Evolutionary conservation across 1,284 basidiomycete species (phyloP).

Genomic region (Ustilago curta): DNA sequence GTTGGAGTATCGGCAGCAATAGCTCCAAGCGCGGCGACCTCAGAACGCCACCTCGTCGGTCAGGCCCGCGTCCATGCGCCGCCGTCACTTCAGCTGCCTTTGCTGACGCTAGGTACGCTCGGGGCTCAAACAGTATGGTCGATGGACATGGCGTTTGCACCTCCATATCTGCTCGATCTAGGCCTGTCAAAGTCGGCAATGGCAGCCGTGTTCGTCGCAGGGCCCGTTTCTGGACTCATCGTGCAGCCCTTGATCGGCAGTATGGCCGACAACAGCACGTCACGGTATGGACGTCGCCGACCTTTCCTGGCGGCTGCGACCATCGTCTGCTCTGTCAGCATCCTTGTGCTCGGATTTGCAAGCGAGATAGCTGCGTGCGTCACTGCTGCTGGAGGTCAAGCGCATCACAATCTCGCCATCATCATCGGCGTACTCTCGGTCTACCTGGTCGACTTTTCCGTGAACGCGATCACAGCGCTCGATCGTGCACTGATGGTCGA

Average conservation of each 20-base stretch:
- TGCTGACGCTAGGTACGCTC: conserved; percentile 58
- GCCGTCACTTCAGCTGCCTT: conserved; percentile 43
- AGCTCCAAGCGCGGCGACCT: not conserved
- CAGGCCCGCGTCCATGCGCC: conserved; percentile 37
- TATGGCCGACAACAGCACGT: conserved; percentile 68
- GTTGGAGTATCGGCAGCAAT: conserved; percentile 25
- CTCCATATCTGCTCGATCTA: conserved; percentile 61
- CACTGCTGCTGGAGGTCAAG: conserved; percentile 15
- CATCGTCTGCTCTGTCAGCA: conserved; percentile 59
- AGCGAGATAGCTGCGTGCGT: conserved; percentile 57
- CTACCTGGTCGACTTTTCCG: conserved; percentile 89
- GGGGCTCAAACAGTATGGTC: conserved; percentile 67
- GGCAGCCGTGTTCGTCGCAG: conserved; percentile 64
- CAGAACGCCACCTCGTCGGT: conserved; percentile 32
- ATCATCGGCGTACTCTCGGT: conserved; percentile 85
- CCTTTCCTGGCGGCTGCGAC: conserved; percentile 68
- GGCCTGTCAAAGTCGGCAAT: conserved; percentile 61
- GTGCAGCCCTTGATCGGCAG: conserved; percentile 70
- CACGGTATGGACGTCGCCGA: conserved; percentile 66
- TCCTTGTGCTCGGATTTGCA: conserved; percentile 67
- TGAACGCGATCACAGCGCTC: conserved; percentile 88
- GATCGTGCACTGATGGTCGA: conserved; percentile 84
- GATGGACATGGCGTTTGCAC: conserved; percentile 65
- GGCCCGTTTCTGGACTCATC: conserved; percentile 63
- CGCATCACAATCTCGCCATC: conserved; percentile 74